Evolutionary conservation across 768 basidiomycete species (phyloP).

Genomic region (Podaxis pistillaris): DNA sequence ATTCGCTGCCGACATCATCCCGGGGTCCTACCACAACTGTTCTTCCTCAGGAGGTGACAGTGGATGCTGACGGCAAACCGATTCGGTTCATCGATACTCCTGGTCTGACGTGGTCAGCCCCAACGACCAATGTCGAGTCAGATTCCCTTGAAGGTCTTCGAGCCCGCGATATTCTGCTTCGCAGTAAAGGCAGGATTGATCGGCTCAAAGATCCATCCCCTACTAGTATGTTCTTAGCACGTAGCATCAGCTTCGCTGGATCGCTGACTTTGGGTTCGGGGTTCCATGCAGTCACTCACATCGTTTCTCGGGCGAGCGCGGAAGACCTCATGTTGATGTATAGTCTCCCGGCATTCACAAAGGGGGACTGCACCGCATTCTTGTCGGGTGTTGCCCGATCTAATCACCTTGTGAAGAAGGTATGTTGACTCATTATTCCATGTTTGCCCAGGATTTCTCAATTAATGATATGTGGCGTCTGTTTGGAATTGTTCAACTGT

Average conservation of each 20-base stretch:
- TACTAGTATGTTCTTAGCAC: conserved; percentile 48
- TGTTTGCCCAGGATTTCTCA: conserved; percentile 11
- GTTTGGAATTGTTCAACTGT: conserved; percentile 12
- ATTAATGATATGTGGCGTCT: conserved; percentile 3
- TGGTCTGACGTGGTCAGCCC: conserved; percentile 59
- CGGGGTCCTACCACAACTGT: conserved; percentile 72
- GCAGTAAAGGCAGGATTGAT: conserved; percentile 81
- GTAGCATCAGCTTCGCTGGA: background rate
- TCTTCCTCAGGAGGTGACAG: conserved; percentile 59
- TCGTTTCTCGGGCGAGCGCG: conserved; percentile 63
- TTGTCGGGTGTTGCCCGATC: conserved; percentile 75
- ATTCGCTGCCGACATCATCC: conserved; percentile 49
- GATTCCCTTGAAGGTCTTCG: conserved; percentile 36
- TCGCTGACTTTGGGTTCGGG: conserved; percentile 8
- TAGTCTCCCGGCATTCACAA: conserved; percentile 74
- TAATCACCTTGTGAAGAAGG: conserved; percentile 76
- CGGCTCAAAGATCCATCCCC: conserved; percentile 77
- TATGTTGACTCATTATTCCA: conserved; percentile 26
- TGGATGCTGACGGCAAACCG: conserved; percentile 44
- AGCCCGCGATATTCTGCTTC: conserved; percentile 72
- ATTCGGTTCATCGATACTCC: conserved; percentile 85
- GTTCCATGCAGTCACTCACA: conserved; percentile 51
- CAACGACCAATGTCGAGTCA: conserved; percentile 36
- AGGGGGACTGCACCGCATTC: conserved; percentile 69
- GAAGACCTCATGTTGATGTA: conserved; percentile 93